Evolutionary conservation across 371 early-diverging fungal genomes (phyloP).

Genomic region (Mucor sp.): DNA sequence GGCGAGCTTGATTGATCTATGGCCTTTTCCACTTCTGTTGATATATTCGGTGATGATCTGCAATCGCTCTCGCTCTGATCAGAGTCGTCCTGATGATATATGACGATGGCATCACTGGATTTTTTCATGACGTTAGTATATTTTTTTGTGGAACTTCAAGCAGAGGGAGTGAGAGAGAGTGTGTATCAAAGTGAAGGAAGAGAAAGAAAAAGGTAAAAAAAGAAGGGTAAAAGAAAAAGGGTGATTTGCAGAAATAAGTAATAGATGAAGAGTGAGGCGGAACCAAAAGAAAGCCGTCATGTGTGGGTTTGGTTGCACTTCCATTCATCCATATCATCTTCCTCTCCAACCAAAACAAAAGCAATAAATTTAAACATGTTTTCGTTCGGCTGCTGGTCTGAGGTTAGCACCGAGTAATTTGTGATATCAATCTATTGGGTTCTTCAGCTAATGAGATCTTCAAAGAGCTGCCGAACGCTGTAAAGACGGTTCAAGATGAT

Average conservation of each 20-base stretch:
- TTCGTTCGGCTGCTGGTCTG: constrained; percentile 22
- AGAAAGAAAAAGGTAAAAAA: not conserved
- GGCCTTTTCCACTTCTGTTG: not conserved
- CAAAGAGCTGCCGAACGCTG: not conserved
- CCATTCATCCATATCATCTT: not conserved
- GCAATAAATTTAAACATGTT: not conserved
- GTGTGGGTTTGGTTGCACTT: constrained; percentile 9
- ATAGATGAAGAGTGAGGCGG: not conserved
- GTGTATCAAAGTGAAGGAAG: not conserved
- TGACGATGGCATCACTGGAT: constrained; percentile 1
- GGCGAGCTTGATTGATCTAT: not conserved
- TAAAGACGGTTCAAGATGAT: not conserved
- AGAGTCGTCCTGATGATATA: constrained; percentile 3
- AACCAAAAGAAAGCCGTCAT: constrained; percentile 21
- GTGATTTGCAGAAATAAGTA: not conserved
- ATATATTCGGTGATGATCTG: not conserved
- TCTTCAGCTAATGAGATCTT: not conserved
- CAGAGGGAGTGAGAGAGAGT: not conserved
- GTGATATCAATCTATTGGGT: not conserved
- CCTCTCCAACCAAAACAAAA: not conserved
- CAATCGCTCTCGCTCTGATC: not conserved
- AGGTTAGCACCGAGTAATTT: constrained; percentile 21
- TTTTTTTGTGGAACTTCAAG: constrained; percentile 12
- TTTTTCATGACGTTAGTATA: constrained; percentile 23
- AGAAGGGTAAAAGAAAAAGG: not conserved